Base-by-base conservation (phyloP, 2,329 filamentous ascomycete species). In the Alternaria brassicicola region DNA sequence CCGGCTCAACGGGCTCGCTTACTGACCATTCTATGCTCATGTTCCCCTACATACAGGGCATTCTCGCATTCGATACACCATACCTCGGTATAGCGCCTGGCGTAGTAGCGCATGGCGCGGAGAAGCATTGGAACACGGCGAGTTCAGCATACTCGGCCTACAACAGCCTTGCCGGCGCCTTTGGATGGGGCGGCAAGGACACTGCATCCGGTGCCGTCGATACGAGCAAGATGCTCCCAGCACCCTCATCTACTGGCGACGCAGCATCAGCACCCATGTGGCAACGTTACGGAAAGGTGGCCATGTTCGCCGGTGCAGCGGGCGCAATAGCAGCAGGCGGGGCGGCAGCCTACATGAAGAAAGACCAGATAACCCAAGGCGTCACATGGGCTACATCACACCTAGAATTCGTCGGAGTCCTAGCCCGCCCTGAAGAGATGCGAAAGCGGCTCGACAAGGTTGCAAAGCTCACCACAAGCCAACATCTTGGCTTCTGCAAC, bases 41-140 rank as follows among this genome's bases (percentile, higher is more conserved):
- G 89, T 98, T 98, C 75, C 94, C 94, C 1, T 94, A 93, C 76
- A 88, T 98, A 64, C 90, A 94, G 78, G 94, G 91, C 65, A 86
- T 98, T 25, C 85, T 98, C 46, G 92, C 93, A 49, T 97, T 97
- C 75, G 94, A 98, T 78, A 99, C 95, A 1, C 95, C 95, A 1
- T 99, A 91, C 75, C 84, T 95, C 1, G 90, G 91, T 56, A 92
- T 93, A 64, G 86, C 89, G 21, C 91, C 91, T 0, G 89, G 90
- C 25, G 90, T 95, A 2, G 88, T 95, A n/a, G 91, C 91, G 4
- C 90, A 94, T 75, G 88, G 89, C 59, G 93, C 94, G 6, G 93
- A 98, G 81, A 89, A 86, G 39, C 92, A 97, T 69, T 94, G 94
- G 79, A 89, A 89, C 60, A 88, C 88, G 39, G 89, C 89, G 7